phyloP scores from a whole-genome alignment of 768 basidiomycete genomes.

The Suillus cothurnatus region DNA sequence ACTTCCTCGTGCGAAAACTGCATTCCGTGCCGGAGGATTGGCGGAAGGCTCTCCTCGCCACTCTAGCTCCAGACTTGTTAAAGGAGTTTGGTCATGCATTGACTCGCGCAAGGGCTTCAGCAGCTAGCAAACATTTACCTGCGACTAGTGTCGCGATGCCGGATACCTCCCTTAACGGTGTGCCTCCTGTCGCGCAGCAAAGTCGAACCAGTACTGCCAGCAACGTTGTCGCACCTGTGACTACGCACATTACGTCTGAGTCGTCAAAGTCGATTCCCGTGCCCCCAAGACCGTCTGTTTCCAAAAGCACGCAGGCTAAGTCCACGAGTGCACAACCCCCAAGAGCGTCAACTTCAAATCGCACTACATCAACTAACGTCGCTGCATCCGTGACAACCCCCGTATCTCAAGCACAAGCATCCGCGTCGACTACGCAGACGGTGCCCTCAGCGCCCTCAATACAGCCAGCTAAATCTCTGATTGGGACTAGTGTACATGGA shows the following conservation, averaged over 20 bases:
- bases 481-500: background rate
- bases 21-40: background rate
- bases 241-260: background rate
- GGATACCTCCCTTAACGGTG: background rate
- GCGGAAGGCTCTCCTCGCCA: background rate
- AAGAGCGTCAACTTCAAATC: background rate
- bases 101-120: background rate
- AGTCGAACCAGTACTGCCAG: background rate
- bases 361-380: background rate
- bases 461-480: background rate
- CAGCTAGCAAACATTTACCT: background rate
- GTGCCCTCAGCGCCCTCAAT: background rate
- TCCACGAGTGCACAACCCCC: background rate
- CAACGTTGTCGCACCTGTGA: background rate
- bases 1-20: background rate
- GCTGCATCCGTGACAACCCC: background rate
- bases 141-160: background rate
- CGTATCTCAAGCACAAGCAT: background rate
- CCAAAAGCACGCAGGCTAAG: background rate
- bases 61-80: background rate
- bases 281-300: slow-evolving; percentile 2
- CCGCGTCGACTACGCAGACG: background rate
- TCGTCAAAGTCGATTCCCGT: background rate
- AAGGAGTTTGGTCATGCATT: background rate
- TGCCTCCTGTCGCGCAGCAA: background rate